These are phyloP conservation scores for Antitrichia curtipendula DNA, from an alignment of 225 moss, liverwort and hornwort species.

Conservation along the genomic window DNA sequence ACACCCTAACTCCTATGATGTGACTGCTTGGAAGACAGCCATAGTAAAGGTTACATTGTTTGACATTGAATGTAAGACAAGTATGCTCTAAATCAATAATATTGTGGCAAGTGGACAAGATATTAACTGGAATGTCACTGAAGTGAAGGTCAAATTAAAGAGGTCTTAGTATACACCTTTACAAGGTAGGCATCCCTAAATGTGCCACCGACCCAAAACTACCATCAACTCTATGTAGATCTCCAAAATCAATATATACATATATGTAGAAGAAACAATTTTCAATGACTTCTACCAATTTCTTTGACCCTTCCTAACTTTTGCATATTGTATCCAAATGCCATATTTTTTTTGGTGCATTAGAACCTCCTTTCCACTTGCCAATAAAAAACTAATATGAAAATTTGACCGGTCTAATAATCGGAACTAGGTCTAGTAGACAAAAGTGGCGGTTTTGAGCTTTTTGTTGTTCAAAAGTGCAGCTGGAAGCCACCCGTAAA, in stretches of 20 bases:
- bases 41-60: background rate
- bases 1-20: background rate
- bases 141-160: background rate
- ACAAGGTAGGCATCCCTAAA: accelerated
- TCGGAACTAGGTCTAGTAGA: accelerated
- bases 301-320: background rate
- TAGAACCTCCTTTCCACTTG: accelerated
- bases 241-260: background rate
- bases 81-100: accelerated
- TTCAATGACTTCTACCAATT: accelerated
- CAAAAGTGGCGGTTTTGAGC: background rate
- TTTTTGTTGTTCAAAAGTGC: no score
- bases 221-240: background rate
- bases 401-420: background rate
- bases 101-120: background rate
- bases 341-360: accelerated
- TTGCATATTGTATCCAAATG: background rate
- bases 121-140: background rate
- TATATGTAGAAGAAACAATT: accelerated
- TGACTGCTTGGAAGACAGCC: background rate
- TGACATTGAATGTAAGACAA: background rate
- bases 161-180: accelerated
- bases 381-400: background rate
- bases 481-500: background rate
- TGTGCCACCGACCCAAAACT: accelerated